Base-by-base conservation (phyloP, 1,139 yeast genomes). In the Suhomyces choctaworum region DNA sequence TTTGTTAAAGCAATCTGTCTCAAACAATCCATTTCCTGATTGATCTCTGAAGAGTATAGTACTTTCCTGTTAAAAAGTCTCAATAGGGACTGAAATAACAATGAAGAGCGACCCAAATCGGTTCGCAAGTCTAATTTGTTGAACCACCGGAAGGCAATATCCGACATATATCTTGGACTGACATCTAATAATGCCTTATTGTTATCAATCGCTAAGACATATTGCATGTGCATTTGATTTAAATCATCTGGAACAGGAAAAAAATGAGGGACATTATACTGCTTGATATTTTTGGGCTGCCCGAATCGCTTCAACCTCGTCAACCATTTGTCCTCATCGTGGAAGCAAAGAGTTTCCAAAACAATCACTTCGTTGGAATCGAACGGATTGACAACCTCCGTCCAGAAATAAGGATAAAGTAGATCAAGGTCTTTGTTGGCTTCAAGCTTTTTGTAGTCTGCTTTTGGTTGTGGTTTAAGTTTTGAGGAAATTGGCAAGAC, bases 351-450 rank as follows among this genome's bases (percentile, higher is more conserved):
- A 3, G 62, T 47, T 37, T 66, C 73, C 3, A 66, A 23, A 0
- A 64, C 44, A 10, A 62, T 41, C 0, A 66, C 21, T 37, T 66
- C 66, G 2, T 46, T 36, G 1, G 41, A 41, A 32, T 65, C 44
- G 4, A 60, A 21, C 0, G 73, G 72, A 36, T 65, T 64, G 2
- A 66, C 45, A 3, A 66, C 34, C 42, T 66, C 73, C 7, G 70
- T 64, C 73, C 73, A 66, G 40, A 52, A 65, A 40, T 65, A 65
- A 0, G 73, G 73, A 37, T 60, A 65, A 5, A 66, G 42, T 10
- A 66, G 42, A 41, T 66, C 73, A 38, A 58, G 54, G 34, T 66
- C 73, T 27, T 55, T 58, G 30, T 61, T 66, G 5, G 50, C 37
- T 6, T 40, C 37, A 1, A 63, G 36, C 25, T 56, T 59, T 2